These are phyloP conservation scores for Lasiodiplodia sp. DNA, from an alignment of 2,329 filamentous ascomycete species.

Conservation along the genomic window DNA sequence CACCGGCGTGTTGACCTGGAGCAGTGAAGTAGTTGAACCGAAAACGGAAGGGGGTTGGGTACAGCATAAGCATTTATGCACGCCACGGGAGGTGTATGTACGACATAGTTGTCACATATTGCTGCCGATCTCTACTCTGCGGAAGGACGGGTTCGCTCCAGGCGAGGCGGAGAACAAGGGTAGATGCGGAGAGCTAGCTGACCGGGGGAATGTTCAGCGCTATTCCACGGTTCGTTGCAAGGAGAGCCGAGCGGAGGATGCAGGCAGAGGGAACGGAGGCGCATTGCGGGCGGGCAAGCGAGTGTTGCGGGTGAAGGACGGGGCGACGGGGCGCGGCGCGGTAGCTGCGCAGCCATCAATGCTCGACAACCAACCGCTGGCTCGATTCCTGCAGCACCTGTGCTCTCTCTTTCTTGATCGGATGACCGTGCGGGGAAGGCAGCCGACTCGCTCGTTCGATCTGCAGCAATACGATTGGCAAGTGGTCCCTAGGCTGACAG, in stretches of 20 bases:
- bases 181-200: background rate
- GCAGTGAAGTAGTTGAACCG: background rate
- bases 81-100: slow-evolving; percentile 16
- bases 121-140: background rate
- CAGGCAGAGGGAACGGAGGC: background rate
- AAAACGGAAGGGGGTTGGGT: background rate
- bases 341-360: slow-evolving; percentile 7
- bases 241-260: background rate
- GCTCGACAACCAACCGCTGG: background rate
- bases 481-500: background rate
- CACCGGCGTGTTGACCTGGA: background rate
- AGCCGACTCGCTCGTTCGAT: slow-evolving; percentile 14
- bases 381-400: background rate
- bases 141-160: background rate
- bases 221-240: background rate
- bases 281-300: background rate
- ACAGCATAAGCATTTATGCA: slow-evolving; percentile 4
- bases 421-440: background rate
- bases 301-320: background rate
- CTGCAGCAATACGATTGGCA: background rate
- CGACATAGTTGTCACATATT: background rate
- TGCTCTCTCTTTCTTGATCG: background rate
- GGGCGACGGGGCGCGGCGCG: background rate
- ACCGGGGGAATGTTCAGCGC: background rate
- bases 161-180: background rate